phyloP scores from a whole-genome alignment of 768 basidiomycete genomes.

The Hortiboletus campestris region DNA sequence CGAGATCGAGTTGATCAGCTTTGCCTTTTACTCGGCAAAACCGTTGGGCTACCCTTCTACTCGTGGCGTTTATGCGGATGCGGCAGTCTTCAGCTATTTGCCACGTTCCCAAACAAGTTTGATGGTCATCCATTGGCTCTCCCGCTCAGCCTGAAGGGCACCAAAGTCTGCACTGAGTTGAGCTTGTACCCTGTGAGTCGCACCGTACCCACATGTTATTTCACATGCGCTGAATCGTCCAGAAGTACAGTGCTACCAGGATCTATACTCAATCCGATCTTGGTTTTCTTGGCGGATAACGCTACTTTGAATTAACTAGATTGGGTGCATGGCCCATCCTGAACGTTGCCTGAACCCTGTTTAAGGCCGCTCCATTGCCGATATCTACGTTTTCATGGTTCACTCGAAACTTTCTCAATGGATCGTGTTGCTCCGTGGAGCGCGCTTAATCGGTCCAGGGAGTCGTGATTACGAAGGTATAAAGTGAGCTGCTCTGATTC shows the following conservation, averaged over 20 bases:
- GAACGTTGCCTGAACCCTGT: not conserved
- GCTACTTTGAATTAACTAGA: not conserved
- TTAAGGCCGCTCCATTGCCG: conserved; percentile 26
- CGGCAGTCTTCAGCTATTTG: not conserved
- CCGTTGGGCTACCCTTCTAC: not conserved
- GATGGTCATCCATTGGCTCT: not conserved
- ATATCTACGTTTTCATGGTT: not conserved
- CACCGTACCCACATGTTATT: not conserved
- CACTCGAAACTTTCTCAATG: not conserved
- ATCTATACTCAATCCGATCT: conserved; percentile 1
- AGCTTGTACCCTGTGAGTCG: not conserved
- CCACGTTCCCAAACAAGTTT: not conserved
- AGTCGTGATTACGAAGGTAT: conserved; percentile 11
- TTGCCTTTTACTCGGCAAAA: no score
- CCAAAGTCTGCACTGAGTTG: not conserved
- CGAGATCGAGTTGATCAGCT: no score
- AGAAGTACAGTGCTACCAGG: not conserved
- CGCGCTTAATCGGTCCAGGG: not conserved
- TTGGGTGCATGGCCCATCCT: not conserved
- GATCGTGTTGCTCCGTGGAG: not conserved
- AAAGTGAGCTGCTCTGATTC: conserved; percentile 8
- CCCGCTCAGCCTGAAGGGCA: not conserved
- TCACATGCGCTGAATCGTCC: not conserved
- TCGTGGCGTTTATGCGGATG: conserved; percentile 30
- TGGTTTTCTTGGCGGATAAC: conserved; percentile 10